These are phyloP conservation scores for Isabelozyma pseudorhagii DNA, from an alignment of 805 yeast species.

Conservation along the genomic window DNA sequence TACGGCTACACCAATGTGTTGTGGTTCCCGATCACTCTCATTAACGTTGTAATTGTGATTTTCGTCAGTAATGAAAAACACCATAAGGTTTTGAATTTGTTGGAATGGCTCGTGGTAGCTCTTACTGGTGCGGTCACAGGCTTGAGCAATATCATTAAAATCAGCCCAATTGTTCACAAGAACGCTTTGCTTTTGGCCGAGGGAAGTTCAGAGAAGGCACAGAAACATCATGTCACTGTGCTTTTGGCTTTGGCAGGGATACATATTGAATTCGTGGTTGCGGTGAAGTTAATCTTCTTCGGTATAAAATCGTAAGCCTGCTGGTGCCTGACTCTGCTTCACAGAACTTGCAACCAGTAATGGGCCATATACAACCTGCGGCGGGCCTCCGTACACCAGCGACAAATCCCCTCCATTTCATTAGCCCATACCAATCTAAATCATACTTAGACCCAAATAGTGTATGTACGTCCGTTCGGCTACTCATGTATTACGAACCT, in stretches of 20 bases:
- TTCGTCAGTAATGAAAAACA: constrained; percentile 33
- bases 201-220: constrained; percentile 28
- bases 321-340: not conserved
- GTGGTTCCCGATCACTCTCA: constrained; percentile 81
- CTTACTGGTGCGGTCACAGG: constrained; percentile 64
- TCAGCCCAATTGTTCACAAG: constrained; percentile 34
- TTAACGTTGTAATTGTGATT: constrained; percentile 57
- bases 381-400: too few relatives aligned
- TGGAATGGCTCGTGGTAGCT: constrained; percentile 63
- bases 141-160: constrained; percentile 46
- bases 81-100: constrained; percentile 39
- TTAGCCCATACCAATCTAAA: too few relatives aligned
- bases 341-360: too few relatives aligned
- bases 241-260: constrained; percentile 40
- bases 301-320: constrained; percentile 21
- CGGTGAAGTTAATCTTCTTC: constrained; percentile 66
- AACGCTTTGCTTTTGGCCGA: constrained; percentile 30
- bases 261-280: constrained; percentile 58
- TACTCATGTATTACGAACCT: too few relatives aligned
- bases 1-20: constrained; percentile 82
- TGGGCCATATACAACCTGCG: too few relatives aligned
- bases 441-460: too few relatives aligned
- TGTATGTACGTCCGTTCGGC: too few relatives aligned
- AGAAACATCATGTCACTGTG: constrained; percentile 30
- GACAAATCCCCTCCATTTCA: too few relatives aligned